Evolutionary conservation across 176 grass and related monocot species (phyloP), one percentile per base, ranked within the genome.

Genomic region (Cenchrus fungigraminus): DNA sequence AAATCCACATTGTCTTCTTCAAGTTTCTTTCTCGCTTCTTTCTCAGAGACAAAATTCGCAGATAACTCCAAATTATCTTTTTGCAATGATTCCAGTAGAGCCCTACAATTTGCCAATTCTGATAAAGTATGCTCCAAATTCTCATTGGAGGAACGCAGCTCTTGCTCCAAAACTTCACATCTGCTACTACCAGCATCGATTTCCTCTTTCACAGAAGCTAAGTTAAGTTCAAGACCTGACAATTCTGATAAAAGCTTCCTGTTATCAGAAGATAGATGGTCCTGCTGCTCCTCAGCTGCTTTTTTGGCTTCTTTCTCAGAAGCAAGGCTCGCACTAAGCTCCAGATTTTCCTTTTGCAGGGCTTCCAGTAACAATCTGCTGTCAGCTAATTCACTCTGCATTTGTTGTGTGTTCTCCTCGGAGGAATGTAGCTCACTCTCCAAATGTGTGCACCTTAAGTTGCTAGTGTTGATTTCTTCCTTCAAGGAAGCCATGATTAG

Each of bases 261-360:
- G 62, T 97, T 90, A 82, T 89, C 86, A 78, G 60, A 66, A 80
- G 78, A 77, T 12, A 97, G 47, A 83, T 91, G 37, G 10, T 87
- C 87, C 65, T 58, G 80, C 55, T 93, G 91, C 51, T 91, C 89
- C 51, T 87, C 81, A 31, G 79, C 42, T 79, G 80, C 71, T 25
- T 83, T 93, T 72, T 84, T 87, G 68, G 72, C 60, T 81, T 93
- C 88, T 84, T 83, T 91, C 78, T 93, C 83, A 51, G 82, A 88
- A 71, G 74, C 43, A 71, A 94, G 77, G 73, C 65, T 91, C 75
- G 42, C 63, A 71, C 17, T 83, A 77, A 94, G 79, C 49, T 89
- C 90, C 47, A 80, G 40, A 68, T 89, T 94, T 76, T 95, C 88
- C 51, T 88, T 91, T 77, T 92, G 87, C 74, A 92, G 84, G 87